Evolutionary conservation across 345 rosid species (phyloP).

Genomic region (Ricinus communis): DNA sequence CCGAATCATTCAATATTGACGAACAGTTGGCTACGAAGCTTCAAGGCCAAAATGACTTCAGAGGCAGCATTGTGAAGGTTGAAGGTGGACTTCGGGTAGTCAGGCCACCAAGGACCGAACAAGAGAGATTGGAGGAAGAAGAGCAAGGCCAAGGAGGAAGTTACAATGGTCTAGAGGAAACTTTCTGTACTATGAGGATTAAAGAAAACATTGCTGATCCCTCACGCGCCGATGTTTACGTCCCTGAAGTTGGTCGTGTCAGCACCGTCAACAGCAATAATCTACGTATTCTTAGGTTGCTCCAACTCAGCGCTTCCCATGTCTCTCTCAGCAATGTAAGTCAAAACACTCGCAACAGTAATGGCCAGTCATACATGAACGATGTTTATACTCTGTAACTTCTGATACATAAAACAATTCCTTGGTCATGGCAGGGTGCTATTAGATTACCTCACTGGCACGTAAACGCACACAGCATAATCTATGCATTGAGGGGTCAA

Average conservation of each 20-base stretch:
- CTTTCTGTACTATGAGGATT: constrained; percentile 59
- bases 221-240: constrained; percentile 54
- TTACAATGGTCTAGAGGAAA: constrained; percentile 73
- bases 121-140: constrained; percentile 10
- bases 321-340: constrained; percentile 42
- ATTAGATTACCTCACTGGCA: constrained; percentile 64
- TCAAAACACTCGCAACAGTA: too few relatives aligned
- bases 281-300: constrained; percentile 52
- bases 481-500: constrained; percentile 53
- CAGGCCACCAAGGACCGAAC: constrained; percentile 14
- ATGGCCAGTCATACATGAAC: too few relatives aligned
- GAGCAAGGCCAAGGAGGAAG: constrained; percentile 20
- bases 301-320: constrained; percentile 61
- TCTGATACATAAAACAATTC: too few relatives aligned
- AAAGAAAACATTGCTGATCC: constrained; percentile 66
- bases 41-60: constrained; percentile 39
- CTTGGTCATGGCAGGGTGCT: constrained; percentile 58
- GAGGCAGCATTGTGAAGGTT: constrained; percentile 64
- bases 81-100: constrained; percentile 44
- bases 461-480: constrained; percentile 54
- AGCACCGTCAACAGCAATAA: constrained; percentile 53
- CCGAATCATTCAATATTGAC: constrained; percentile 59
- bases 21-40: constrained; percentile 41
- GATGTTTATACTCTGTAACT: too few relatives aligned
- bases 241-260: constrained; percentile 55